These are phyloP conservation scores for Aspergillus carlsbadensis DNA, from an alignment of 495 filamentous ascomycete species.

Conservation along the genomic window DNA sequence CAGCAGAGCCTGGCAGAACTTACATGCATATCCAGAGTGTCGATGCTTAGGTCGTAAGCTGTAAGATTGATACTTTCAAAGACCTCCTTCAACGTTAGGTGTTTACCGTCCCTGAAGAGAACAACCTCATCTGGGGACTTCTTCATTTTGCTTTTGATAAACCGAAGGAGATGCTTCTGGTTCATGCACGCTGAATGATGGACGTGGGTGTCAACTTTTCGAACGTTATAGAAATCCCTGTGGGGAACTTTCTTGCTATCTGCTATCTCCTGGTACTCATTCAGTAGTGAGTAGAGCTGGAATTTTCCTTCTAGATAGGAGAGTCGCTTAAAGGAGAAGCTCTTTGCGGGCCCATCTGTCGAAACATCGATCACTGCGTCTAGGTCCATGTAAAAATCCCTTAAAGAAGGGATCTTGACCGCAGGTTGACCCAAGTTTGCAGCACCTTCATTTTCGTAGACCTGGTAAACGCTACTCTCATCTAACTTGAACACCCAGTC, in stretches of 20 bases:
- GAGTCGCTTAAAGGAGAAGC: slow-evolving; percentile 89
- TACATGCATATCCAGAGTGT: slow-evolving; percentile 98
- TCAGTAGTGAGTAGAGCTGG: slow-evolving; percentile 86
- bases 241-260: slow-evolving; percentile 97
- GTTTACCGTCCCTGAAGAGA: slow-evolving; percentile 87
- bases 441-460: slow-evolving; percentile 66
- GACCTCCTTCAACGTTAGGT: slow-evolving; percentile 86
- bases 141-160: slow-evolving; percentile 99
- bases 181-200: slow-evolving; percentile 99
- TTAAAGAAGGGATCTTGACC: slow-evolving; percentile 79
- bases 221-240: slow-evolving; percentile 97
- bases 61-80: slow-evolving; percentile 97
- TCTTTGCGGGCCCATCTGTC: slow-evolving; percentile 93
- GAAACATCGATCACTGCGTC: slow-evolving; percentile 80
- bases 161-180: slow-evolving; percentile 95
- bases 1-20: slow-evolving; percentile 28
- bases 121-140: slow-evolving; percentile 93
- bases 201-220: slow-evolving; percentile 98
- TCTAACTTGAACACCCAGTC: slow-evolving; percentile 75
- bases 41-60: slow-evolving; percentile 96
- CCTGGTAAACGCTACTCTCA: slow-evolving; percentile 83
- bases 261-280: slow-evolving; percentile 96
- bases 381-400: slow-evolving; percentile 95
- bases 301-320: slow-evolving; percentile 97
- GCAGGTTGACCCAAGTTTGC: slow-evolving; percentile 63